Evolutionary conservation across 305 asterid genomes (phyloP), one percentile per base, ranked within the genome.

Genomic region (Solanum aculeatissimum): DNA sequence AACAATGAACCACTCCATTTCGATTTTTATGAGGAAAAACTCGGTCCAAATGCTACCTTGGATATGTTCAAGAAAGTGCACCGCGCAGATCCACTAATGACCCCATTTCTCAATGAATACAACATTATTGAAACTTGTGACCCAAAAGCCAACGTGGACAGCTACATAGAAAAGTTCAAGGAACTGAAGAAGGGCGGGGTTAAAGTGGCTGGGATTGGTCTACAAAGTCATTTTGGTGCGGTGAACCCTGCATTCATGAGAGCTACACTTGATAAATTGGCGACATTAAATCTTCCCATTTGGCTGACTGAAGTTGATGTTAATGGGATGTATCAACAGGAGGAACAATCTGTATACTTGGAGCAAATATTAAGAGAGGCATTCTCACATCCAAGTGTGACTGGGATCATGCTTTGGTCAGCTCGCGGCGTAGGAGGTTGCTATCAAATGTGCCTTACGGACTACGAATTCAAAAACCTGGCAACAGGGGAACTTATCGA

Each of bases 261-360:
- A 85, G 98, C 90, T 3, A 85, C 90, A 54, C 78, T 94, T 1
- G 98, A 94, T 72, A 94, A 95, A 84, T 49, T 94, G 79, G 94
- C 95, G 2, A 92, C 95, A 0, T 92, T 94, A 0, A 89, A 90
- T 14, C 91, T 93, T 21, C 96, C 98, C 0, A 93, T 95, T 35
- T 95, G 98, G 98, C 91, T 94, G 7, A 95, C 98, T 0, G 98
- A 95, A 87, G 95, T 95, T 27, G 98, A 95, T 78, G 90, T 94
- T 21, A 92, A 91, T 86, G 65, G 55, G 29, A 63, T 81, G 11
- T 83, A 89, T 86, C 72, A 85, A 86, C 84, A 81, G 45, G 88
- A 90, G 45, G 88, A 47, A 54, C 86, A 90, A 57, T 91, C 88
- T 1, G 43, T 81, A 19, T 85, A 89, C 78, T 83, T 90, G 13